Conservation (phyloP, 768 basidiomycete species). For the Cystobasidiopsis lactophilus region DNA sequence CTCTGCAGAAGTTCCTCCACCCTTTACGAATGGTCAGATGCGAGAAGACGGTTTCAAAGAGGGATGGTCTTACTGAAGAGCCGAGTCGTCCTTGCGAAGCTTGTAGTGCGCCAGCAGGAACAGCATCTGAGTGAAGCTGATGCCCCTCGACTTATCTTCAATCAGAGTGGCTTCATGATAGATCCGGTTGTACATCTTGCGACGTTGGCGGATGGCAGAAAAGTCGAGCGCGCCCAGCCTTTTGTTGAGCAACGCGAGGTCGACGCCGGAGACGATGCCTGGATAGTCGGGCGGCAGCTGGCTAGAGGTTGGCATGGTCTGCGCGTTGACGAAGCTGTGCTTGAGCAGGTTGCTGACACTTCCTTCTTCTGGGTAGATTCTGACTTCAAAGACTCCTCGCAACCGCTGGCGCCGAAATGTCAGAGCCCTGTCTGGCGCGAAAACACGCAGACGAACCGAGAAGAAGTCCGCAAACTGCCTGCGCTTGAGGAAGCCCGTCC, state of each 20-base stretch:
- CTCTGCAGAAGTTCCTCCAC: slow-evolving; percentile 58
- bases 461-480: slow-evolving; percentile 56
- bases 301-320: neutral
- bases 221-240: slow-evolving; percentile 46
- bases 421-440: neutral
- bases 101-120: slow-evolving; percentile 70
- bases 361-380: slow-evolving; percentile 54
- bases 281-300: slow-evolving; percentile 19
- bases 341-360: slow-evolving; percentile 40
- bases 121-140: slow-evolving; percentile 79
- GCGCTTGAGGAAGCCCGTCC: slow-evolving; percentile 56
- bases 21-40: slow-evolving; percentile 26
- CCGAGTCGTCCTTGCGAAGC: slow-evolving; percentile 69
- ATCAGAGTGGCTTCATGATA: slow-evolving; percentile 69
- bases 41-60: neutral
- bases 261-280: slow-evolving; percentile 33
- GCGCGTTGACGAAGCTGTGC: slow-evolving; percentile 27
- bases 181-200: slow-evolving; percentile 47
- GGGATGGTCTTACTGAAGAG: slow-evolving; percentile 49
- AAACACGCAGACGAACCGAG: slow-evolving; percentile 35
- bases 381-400: slow-evolving; percentile 66
- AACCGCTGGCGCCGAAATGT: slow-evolving; percentile 32
- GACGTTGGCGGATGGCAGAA: slow-evolving; percentile 38
- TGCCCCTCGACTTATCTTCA: slow-evolving; percentile 48
- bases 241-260: slow-evolving; percentile 39